Percentiles rank a stretch among this genome's conserved stretches.
These are phyloP conservation scores for Aspergillus transmontanensis DNA, from an alignment of 2,329 filamentous ascomycete genomes.

Conservation along the genomic window DNA sequence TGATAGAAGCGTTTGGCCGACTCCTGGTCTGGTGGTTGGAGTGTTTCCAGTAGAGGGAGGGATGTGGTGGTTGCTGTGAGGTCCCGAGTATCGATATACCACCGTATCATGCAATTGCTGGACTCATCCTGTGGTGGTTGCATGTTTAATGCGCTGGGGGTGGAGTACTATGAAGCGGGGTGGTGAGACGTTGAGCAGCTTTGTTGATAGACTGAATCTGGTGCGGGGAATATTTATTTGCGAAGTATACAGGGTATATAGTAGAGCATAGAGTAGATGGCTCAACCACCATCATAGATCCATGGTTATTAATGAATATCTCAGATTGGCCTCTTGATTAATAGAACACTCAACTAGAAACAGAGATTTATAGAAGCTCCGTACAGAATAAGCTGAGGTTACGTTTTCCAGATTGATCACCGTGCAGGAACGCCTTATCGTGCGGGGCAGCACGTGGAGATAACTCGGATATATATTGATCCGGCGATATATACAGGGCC, in stretches of 20 bases:
- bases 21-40: conserved; percentile 53
- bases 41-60: conserved; percentile 44
- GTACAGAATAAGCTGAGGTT: background rate
- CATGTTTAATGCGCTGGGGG: background rate
- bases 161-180: background rate
- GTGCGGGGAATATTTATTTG: background rate
- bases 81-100: conserved; percentile 48
- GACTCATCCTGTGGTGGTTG: background rate
- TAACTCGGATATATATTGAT: conserved; percentile 19
- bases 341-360: background rate
- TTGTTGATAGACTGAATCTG: background rate
- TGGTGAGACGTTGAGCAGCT: background rate
- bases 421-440: conserved; percentile 6
- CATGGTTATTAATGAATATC: background rate
- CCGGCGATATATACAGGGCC: conserved; percentile 9
- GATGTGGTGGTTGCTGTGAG: conserved; percentile 31
- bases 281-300: background rate
- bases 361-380: background rate
- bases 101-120: conserved; percentile 33
- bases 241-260: background rate
- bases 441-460: conserved; percentile 26
- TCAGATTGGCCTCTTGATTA: too few species aligned
- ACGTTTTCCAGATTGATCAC: background rate
- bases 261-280: background rate
- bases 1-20: conserved; percentile 54